Conservation (phyloP, 768 basidiomycete species). For the Ramaria rubella region DNA sequence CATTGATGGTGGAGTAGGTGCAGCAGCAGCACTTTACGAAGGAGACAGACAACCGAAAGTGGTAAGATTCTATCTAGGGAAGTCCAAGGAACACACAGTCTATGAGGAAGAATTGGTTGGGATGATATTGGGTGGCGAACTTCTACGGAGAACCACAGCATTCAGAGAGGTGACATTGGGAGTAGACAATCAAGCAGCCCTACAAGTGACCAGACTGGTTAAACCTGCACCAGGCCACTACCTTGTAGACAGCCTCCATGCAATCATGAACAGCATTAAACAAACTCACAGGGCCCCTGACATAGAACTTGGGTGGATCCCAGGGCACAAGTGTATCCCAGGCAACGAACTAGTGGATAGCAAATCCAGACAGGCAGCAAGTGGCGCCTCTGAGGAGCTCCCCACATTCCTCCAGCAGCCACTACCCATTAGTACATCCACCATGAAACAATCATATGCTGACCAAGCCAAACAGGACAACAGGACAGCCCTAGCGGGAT, state of each 20-base stretch:
- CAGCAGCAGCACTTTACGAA: constrained; percentile 21
- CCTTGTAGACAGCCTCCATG: constrained; percentile 3
- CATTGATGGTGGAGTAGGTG: constrained; percentile 23
- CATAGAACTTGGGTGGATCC: constrained; percentile 18
- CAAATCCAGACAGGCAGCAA: constrained; percentile 20
- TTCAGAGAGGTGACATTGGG: neutral
- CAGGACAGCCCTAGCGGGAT: neutral
- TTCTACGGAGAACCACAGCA: constrained; percentile 15
- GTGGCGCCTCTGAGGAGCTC: neutral
- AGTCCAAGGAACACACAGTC: constrained; percentile 19
- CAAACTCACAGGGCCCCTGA: neutral
- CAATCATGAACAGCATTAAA: neutral
- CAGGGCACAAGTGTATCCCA: constrained; percentile 20
- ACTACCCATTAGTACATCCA: neutral
- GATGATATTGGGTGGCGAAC: constrained; percentile 20
- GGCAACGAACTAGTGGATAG: constrained; percentile 24
- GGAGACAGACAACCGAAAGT: neutral
- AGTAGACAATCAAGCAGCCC: constrained; percentile 20
- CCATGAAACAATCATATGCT: neutral
- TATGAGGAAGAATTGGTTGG: constrained; percentile 29
- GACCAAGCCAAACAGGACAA: neutral
- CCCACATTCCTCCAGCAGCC: neutral
- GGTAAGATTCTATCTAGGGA: constrained; percentile 19
- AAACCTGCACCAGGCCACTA: neutral
- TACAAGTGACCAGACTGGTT: neutral